These are phyloP conservation scores for Rubus idaeus DNA, from an alignment of 306 rosid genomes.

Conservation along the genomic window DNA sequence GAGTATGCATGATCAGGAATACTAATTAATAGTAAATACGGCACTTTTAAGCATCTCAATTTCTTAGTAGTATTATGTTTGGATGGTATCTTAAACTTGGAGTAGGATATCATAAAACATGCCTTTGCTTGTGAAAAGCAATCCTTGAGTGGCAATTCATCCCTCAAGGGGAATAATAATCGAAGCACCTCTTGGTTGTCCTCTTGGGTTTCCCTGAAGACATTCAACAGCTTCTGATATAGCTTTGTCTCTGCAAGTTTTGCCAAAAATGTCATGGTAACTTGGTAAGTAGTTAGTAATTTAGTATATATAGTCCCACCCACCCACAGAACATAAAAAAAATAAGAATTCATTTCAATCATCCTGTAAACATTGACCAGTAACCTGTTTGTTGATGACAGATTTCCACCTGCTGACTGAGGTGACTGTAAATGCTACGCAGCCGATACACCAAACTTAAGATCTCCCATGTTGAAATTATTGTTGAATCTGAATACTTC, in stretches of 20 bases:
- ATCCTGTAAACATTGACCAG: slow-evolving; percentile 1
- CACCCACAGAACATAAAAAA: background rate
- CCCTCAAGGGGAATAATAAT: slow-evolving; percentile 43
- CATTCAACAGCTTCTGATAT: slow-evolving; percentile 37
- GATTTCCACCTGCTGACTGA: slow-evolving; percentile 35
- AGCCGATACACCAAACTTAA: slow-evolving; percentile 32
- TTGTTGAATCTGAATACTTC: slow-evolving; percentile 40
- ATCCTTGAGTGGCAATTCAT: slow-evolving; percentile 51
- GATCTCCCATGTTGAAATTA: slow-evolving; percentile 45
- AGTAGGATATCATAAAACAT: background rate
- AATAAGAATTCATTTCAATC: background rate
- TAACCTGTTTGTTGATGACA: slow-evolving; percentile 34
- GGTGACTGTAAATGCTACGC: slow-evolving; percentile 23
- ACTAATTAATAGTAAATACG: background rate
- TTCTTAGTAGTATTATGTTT: background rate
- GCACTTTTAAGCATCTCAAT: background rate
- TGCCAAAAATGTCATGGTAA: background rate
- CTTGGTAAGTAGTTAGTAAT: background rate
- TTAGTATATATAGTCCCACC: no score
- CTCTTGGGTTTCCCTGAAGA: slow-evolving; percentile 29
- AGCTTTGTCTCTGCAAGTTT: slow-evolving; percentile 50
- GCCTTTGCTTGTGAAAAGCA: slow-evolving; percentile 50
- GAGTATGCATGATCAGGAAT: background rate
- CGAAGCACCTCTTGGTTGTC: slow-evolving; percentile 60
- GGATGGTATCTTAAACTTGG: background rate